Conservation (phyloP, 768 basidiomycete genomes). For the Mycena vitilis region DNA sequence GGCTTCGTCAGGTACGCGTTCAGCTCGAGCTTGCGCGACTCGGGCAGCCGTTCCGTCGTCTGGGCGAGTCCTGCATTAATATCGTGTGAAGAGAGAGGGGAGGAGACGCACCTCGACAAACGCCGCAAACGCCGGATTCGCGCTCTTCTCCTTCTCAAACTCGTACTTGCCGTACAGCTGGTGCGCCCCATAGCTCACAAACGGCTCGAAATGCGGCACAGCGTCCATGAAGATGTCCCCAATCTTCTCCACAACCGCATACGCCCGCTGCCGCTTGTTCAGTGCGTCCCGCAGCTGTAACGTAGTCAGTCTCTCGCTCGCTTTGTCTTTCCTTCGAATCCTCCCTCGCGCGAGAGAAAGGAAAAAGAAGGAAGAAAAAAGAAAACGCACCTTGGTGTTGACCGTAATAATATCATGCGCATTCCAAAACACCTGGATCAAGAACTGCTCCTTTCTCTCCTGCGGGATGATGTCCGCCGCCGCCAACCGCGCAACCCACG, state of each 20-base stretch:
- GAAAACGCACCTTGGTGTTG: constrained; percentile 61
- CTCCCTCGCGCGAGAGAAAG: neutral
- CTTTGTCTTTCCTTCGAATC: too few relatives aligned
- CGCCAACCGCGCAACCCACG: constrained; percentile 92
- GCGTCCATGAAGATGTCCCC: constrained; percentile 91
- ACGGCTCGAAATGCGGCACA: constrained; percentile 90
- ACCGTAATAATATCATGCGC: constrained; percentile 92
- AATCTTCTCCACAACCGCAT: constrained; percentile 91
- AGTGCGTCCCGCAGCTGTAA: constrained; percentile 87
- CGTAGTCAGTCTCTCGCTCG: neutral
- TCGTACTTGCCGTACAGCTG: constrained; percentile 99
- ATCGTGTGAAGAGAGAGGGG: too few relatives aligned
- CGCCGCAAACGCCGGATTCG: constrained; percentile 90
- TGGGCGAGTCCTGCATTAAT: constrained; percentile 42
- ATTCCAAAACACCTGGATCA: constrained; percentile 98
- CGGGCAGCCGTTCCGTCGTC: constrained; percentile 92
- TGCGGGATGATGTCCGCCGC: constrained; percentile 81
- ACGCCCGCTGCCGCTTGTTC: constrained; percentile 94
- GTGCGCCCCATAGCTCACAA: constrained; percentile 95
- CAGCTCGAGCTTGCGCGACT: constrained; percentile 95
- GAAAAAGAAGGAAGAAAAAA: neutral
- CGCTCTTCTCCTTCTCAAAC: constrained; percentile 97
- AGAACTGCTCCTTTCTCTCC: constrained; percentile 82
- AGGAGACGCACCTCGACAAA: constrained; percentile 88
- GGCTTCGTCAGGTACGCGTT: constrained; percentile 99